Base-by-base conservation (phyloP, 2,329 filamentous ascomycete genomes). In the Aspergillus sp. region DNA sequence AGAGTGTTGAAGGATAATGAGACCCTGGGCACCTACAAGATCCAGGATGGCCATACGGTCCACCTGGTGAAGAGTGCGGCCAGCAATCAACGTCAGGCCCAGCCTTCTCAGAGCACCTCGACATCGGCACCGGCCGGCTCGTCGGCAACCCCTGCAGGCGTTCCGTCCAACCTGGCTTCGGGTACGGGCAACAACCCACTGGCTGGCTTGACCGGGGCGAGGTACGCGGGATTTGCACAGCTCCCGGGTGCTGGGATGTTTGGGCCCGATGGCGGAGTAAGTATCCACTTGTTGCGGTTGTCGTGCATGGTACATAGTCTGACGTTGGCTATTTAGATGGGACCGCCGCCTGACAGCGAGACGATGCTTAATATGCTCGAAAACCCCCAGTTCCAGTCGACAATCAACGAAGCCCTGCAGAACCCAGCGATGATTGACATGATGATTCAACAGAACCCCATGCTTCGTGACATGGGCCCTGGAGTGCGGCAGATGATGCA, bases 21-120 rank as follows among this genome's bases (percentile, higher is more conserved):
- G 50, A 80, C 82, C 0, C 67, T 98, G 26, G 77, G 72, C 43
- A 76, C 77, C 35, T 93, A 93, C 68, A 96, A 95, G 70, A 88
- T 98, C 62, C 95, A 95, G 71, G 73, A 85, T 44, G 86, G 88
- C 43, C 91, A 96, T 62, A 96, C 89, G 12, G 78, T 98, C 48
- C 91, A 98, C 60, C 75, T 98, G 51, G 91, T 98, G 51, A 95
- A 93, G 70, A 93, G 86, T 56, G 89, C 91, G 27, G 83, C 84
- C 39, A 95, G 88, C 72, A 94, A 93, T 51, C 72, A 71, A 41
- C 69, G 71, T 36, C 72, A 74, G 49, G 71, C 70, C 42, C 70
- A 68, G 35, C 62, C 72, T 13, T 66, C 61, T 39, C 69, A 72
- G 48, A 58, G 63, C 30, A 55, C 57, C 34, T 53, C 64, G 14